phyloP scores from a whole-genome alignment of 208 protist species.

The Leishmania major region DNA sequence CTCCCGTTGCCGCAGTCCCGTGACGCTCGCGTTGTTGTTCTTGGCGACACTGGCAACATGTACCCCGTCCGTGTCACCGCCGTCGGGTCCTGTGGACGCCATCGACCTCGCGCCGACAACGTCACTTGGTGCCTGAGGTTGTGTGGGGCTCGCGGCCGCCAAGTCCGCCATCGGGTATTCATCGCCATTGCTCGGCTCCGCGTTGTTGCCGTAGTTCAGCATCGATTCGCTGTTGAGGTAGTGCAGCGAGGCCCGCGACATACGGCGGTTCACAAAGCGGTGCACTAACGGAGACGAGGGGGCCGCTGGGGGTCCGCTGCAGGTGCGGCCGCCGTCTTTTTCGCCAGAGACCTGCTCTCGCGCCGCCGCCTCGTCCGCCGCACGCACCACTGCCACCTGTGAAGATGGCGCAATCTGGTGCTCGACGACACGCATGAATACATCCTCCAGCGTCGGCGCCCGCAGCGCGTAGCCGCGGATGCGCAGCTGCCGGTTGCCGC shows the following conservation, averaged over 20 bases:
- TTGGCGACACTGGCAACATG: background rate
- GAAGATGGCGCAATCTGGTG: slow-evolving; percentile 10
- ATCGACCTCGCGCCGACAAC: background rate
- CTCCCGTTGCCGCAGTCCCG: background rate
- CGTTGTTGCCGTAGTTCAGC: slow-evolving; percentile 24
- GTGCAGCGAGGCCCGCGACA: slow-evolving; percentile 28
- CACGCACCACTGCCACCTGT: background rate
- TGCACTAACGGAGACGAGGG: background rate
- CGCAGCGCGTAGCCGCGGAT: slow-evolving; percentile 57
- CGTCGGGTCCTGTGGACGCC: background rate
- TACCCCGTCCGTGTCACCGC: background rate
- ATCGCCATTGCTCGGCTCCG: slow-evolving; percentile 8
- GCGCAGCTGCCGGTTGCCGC: slow-evolving; percentile 28
- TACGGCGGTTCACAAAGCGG: slow-evolving; percentile 17
- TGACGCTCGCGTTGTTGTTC: slow-evolving; percentile 2
- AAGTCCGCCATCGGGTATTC: background rate
- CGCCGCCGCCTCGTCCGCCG: background rate
- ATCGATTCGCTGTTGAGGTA: slow-evolving; percentile 18
- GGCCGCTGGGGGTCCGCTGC: no score
- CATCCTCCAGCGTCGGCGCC: slow-evolving; percentile 78
- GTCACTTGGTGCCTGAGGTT: background rate
- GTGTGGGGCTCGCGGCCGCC: background rate
- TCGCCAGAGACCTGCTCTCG: background rate
- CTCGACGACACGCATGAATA: slow-evolving; percentile 65
- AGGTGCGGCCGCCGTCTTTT: background rate